These are phyloP conservation scores for Arthrobotrys musiformis DNA, from an alignment of 2,329 filamentous ascomycete genomes.

Conservation along the genomic window DNA sequence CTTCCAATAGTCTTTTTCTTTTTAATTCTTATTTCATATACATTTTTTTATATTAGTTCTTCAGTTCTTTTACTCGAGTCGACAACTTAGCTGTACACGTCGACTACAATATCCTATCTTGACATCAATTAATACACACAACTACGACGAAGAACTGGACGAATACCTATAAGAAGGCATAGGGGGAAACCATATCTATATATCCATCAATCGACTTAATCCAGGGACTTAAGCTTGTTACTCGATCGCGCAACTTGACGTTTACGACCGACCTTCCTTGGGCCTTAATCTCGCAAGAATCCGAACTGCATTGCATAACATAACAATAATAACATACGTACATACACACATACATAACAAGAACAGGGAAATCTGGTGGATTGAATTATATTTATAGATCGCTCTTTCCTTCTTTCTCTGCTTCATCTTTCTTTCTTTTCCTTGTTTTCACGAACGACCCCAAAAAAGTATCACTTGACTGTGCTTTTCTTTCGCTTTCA, in stretches of 20 bases:
- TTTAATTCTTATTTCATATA: too few relatives aligned
- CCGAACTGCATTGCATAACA: constrained; percentile 11
- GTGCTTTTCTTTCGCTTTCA: constrained; percentile 26
- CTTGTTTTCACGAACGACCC: constrained; percentile 5
- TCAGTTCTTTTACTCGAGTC: constrained; percentile 23
- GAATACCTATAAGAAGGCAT: too few relatives aligned
- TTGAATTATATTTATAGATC: constrained; percentile 24
- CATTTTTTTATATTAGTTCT: too few relatives aligned
- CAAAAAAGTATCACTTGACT: not conserved
- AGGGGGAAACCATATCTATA: too few relatives aligned
- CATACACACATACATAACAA: too few relatives aligned
- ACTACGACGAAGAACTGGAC: constrained; percentile 18
- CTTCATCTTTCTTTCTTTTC: constrained; percentile 12
- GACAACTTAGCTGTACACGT: constrained; percentile 4
- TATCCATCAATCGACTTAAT: constrained; percentile 1
- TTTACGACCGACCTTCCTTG: constrained; percentile 30
- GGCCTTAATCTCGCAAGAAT: too few relatives aligned
- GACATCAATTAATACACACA: not conserved
- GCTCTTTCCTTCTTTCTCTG: constrained; percentile 14
- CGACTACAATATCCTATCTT: not conserved
- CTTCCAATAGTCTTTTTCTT: constrained; percentile 41
- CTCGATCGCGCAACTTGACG: constrained; percentile 42
- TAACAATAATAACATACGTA: too few relatives aligned
- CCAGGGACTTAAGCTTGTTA: constrained; percentile 26
- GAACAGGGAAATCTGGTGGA: too few relatives aligned